Base-by-base conservation (phyloP, 2,329 filamentous ascomycete genomes). In the Knufia fluminis region DNA sequence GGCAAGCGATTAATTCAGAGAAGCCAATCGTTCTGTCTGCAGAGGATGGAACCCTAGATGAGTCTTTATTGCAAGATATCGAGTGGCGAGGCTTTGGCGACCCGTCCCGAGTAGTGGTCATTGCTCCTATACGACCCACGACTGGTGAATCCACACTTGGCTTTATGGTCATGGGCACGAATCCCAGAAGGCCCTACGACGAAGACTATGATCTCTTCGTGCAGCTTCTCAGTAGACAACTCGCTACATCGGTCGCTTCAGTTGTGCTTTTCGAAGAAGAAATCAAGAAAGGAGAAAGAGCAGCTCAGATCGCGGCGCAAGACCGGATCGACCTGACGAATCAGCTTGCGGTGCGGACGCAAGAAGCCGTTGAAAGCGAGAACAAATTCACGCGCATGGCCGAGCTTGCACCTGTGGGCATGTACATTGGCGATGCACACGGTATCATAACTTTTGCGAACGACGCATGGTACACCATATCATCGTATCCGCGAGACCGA, bases 221-320 rank as follows among this genome's bases (percentile, higher is more conserved):
- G 32, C 81, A 85, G 57, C 72, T 91, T 1, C 68, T 91, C 3
- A 83, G 81, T 41, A 77, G 85, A 19, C 86, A 91, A 61, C 71
- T 91, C 7, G 85, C 83, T 7, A 91, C 86, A 0, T 88, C 85
- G 0, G 75, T 91, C 63, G 86, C 86, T 1, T 90, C 85, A 0
- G 86, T 90, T 0, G 84, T 90, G 0, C 66, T 92, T 1, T 90
- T 90, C 51, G 86, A 91, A 62, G 86, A 91, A 57, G 86, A 92
- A 62, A 89, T 91, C 55, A 78, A 77, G 51, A 76, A 85, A 52
- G 83, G 85, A 1, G 82, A 88, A 64, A 76, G 74, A 57, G 86
- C 85, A 1, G 86, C 86, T 17, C 80, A 79, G 49, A 71, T 89
- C 28, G 86, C 86, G 8, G 85, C 85, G 1, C 69, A 86, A 53